A percentile compares a stretch with the other conserved stretches of the same genome.
Conservation (phyloP, 345 rosid species). For the Bretschneidera sinensis region DNA sequence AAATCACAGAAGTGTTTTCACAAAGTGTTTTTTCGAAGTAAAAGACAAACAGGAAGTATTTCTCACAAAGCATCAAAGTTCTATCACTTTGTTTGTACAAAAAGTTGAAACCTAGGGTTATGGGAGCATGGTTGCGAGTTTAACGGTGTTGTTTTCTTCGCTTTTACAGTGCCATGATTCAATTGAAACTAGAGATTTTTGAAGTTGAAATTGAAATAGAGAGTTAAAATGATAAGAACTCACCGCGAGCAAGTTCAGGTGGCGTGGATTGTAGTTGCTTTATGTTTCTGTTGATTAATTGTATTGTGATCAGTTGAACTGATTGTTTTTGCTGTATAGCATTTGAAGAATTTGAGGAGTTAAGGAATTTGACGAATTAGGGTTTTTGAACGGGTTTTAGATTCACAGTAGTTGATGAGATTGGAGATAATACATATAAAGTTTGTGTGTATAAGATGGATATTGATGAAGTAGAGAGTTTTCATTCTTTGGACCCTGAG, state of each 20-base stretch:
- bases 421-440: neutral
- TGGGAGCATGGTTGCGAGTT: neutral
- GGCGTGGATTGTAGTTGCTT: neutral
- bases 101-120: neutral
- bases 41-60: neutral
- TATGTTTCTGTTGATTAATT: neutral
- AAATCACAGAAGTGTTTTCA: neutral
- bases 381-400: neutral
- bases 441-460: conserved; percentile 26
- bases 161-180: neutral
- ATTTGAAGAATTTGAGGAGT: neutral
- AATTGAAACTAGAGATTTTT: neutral
- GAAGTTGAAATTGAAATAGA: neutral
- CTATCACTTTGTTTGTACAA: neutral
- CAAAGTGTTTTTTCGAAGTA: neutral
- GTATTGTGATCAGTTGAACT: neutral
- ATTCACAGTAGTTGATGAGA: conserved; percentile 12
- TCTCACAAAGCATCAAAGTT: neutral
- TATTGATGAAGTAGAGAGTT: conserved; percentile 31
- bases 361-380: conserved; percentile 1
- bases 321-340: neutral
- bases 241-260: neutral
- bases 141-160: neutral
- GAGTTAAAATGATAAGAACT: neutral
- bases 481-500: conserved; percentile 48